Base-by-base conservation (phyloP, 768 basidiomycete species). In the Clitopilus hobsonii region DNA sequence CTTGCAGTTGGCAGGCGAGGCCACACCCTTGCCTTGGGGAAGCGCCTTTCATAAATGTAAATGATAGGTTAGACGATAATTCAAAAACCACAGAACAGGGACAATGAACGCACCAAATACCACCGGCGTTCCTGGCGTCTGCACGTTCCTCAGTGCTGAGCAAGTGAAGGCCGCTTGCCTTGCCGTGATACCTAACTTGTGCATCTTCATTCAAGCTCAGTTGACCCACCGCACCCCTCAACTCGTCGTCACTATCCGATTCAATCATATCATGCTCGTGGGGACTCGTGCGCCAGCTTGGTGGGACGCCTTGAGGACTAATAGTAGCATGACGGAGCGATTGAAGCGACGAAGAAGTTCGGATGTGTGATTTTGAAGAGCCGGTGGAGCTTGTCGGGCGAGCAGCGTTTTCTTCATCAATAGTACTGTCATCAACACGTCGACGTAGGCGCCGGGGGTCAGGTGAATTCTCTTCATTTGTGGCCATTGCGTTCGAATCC, bases 11-110 rank as follows among this genome's bases (percentile, higher is more conserved):
- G 70, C 18, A 74, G 60, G 2, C 84, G 84, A 0, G 93, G 93
- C 93, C 93, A 95, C 23, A 94, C 88, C n/a, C 92, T 80, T 2
- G 91, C 88, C 60, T 85, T 86, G 0, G 93, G 91, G 70, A 95
- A 94, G 25, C 85, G 84, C 87, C 81, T 91, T 63, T 5, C 53
- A 63, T 58, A 26, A 27, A 6, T 57, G 30, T 32, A 8, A 55
- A 36, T 13, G 38, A 29, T 50, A 49, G 3, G 25, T 32, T 11
- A 32, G 49, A 28, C 38, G 53, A 56, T 30, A 38, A 30, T 32
- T 27, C 22, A 54, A 53, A 29, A 55, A 51, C 30, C 38, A 25
- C 52, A 20, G 29, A 49, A 55, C 51, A 57, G 20, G 41, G 25
- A 49, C 32, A 36, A 5, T n/a, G n/a, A 54, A 74, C 81, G 55